Percentiles rank a stretch among this genome's conserved stretches.
Evolutionary conservation across 139 green algal species (phyloP).

Genomic region (Micromonas pusilla): DNA sequence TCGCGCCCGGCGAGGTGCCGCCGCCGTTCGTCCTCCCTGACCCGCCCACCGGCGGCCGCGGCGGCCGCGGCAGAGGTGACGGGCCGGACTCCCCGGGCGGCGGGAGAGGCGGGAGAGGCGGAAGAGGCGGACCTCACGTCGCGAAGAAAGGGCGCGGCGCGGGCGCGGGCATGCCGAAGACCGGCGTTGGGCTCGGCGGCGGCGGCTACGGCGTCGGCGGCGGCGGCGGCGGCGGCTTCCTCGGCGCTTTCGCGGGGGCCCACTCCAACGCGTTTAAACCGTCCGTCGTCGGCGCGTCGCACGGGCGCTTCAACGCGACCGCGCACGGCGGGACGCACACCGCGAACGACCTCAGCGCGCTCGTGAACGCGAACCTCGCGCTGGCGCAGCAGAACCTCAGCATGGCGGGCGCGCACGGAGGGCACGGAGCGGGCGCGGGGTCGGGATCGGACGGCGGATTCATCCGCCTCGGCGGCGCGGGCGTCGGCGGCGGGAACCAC

Average conservation of each 20-base stretch:
- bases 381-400: constrained; percentile 15
- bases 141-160: not conserved
- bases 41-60: not conserved
- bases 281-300: no score
- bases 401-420: not conserved
- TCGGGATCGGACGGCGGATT: not conserved
- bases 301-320: no score
- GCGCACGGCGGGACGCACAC: no score
- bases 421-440: no score
- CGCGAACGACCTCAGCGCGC: constrained; percentile 9
- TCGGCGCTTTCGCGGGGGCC: not conserved
- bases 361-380: constrained; percentile 21
- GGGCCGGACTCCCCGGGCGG: not conserved
- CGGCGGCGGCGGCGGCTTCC: not conserved
- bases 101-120: not conserved
- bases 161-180: not conserved
- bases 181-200: no score
- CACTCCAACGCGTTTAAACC: no score
- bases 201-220: not conserved
- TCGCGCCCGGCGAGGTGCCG: constrained; percentile 18
- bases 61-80: not conserved
- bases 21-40: constrained; percentile 20
- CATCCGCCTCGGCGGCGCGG: constrained; percentile 2
- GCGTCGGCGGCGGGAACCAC: not conserved
- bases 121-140: not conserved